Evolutionary conservation across 306 rosid genomes (phyloP).

Genomic region (Luffa aegyptiaca): DNA sequence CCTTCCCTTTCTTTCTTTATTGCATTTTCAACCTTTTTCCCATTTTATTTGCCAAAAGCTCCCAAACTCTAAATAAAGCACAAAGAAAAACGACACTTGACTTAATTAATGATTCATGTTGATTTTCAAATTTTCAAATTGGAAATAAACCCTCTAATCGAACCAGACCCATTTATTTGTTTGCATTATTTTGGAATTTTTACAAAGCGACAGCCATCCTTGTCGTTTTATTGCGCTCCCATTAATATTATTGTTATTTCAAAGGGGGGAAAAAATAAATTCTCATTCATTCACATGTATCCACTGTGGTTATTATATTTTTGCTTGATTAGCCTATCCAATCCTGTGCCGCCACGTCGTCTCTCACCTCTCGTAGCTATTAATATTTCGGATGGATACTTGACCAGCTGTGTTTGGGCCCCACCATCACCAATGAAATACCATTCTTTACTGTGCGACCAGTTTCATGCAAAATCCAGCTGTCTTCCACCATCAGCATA

Average conservation of each 20-base stretch:
- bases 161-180: neutral
- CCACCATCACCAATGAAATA: slow-evolving; percentile 8
- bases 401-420: slow-evolving; percentile 13
- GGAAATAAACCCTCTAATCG: too few species aligned
- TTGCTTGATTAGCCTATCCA: neutral
- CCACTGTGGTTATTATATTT: neutral
- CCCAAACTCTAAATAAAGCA: too few species aligned
- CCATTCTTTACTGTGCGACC: neutral
- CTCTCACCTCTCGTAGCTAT: neutral
- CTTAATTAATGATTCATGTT: too few species aligned
- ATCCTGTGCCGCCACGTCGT: neutral
- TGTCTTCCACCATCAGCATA: slow-evolving; percentile 27
- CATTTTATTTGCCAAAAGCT: neutral
- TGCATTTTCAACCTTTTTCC: neutral
- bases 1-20: neutral
- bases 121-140: too few species aligned
- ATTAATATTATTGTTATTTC: neutral
- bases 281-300: neutral
- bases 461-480: slow-evolving; percentile 27
- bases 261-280: neutral
- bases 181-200: neutral
- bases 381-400: neutral
- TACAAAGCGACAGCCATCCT: neutral
- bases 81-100: too few species aligned
- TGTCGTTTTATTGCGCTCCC: neutral